Evolutionary conservation across 2,329 filamentous ascomycete species (phyloP), one percentile per base, ranked within the genome.

Genomic region (Pyrenochaeta sp.): DNA sequence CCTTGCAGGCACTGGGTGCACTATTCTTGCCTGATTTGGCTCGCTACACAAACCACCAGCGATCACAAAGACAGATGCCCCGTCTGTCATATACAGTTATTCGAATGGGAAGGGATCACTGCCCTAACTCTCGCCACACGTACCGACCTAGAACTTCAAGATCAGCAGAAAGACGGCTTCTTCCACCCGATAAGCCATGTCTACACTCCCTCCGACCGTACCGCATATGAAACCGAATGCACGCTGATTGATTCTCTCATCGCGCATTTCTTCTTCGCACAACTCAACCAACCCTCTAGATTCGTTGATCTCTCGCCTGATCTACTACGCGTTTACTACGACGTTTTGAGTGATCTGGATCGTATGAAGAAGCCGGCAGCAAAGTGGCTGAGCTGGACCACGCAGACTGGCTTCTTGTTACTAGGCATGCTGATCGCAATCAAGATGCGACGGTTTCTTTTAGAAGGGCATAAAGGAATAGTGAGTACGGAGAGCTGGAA

Each of bases 1-100:
- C 59, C 64, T 4, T 70, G 67, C 48, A 52, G 55, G 10, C 63
- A 67, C 54, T 69, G 63, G 67, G 45, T 67, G 1, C 67, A 69
- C 58, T 69, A 67, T 23, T 56, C 56, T 20, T 69, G 67, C 45
- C 46, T 70, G 9, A 61, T 68, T 17, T 40, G 30, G 43, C 46
- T 44, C 12, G 37, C 56, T 5, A 50, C 41, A 0, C 39, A 43
- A 17, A 21, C 18, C 14, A 14, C 12, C n/a, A 33, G 15, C 7
- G 7, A 27, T 4, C 23, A n/a, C 11, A 50, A 41, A 15, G 51
- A 57, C 36, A 54, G 50, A 12, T 68, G 67, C 30, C 45, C 47
- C 0, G 17, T 33, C 4, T 69, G 67, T 48, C 41, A 52, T 33
- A 50, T 18, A 1, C 49, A 41, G 12, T 60, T 69, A 4, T 67